phyloP scores from a whole-genome alignment of 257 asterid genomes.

The Anisodus tanguticus region DNA sequence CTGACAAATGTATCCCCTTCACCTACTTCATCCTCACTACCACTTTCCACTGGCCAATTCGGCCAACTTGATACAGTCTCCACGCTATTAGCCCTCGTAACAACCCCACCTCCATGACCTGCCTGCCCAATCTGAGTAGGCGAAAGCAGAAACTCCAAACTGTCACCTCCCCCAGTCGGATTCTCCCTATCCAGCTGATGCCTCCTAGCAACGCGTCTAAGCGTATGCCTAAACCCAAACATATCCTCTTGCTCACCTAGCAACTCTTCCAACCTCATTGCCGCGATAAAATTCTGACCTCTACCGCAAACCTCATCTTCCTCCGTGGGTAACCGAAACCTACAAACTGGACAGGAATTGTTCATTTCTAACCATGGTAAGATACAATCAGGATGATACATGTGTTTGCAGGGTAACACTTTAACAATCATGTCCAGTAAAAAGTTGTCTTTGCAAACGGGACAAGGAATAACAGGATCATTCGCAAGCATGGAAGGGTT shows the following conservation, averaged over 20 bases:
- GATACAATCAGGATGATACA: conserved; percentile 74
- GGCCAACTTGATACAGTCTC: conserved; percentile 82
- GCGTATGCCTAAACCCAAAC: conserved; percentile 55
- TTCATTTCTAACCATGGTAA: conserved; percentile 88
- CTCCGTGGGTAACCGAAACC: conserved; percentile 58
- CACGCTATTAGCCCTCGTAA: conserved; percentile 66
- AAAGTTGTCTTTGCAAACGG: conserved; percentile 83
- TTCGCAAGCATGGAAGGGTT: conserved; percentile 45
- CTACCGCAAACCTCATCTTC: conserved; percentile 43
- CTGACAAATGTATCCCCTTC: conserved; percentile 30
- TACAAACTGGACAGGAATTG: conserved; percentile 87
- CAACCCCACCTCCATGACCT: conserved; percentile 61
- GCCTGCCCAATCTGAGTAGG: conserved; percentile 75
- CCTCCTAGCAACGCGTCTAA: conserved; percentile 61
- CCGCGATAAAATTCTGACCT: conserved; percentile 42
- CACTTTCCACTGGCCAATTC: conserved; percentile 63
- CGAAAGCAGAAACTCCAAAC: conserved; percentile 62
- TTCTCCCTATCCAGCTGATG: conserved; percentile 29
- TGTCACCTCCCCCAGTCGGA: conserved; percentile 33
- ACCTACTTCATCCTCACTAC: conserved; percentile 47
- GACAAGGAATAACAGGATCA: conserved; percentile 66
- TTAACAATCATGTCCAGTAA: conserved; percentile 49
- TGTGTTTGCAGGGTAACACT: conserved; percentile 75
- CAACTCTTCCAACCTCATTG: conserved; percentile 56
- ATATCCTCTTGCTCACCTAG: conserved; percentile 57